phyloP scores from a whole-genome alignment of 768 basidiomycete species.

The Candolleomyces aberdarensis region DNA sequence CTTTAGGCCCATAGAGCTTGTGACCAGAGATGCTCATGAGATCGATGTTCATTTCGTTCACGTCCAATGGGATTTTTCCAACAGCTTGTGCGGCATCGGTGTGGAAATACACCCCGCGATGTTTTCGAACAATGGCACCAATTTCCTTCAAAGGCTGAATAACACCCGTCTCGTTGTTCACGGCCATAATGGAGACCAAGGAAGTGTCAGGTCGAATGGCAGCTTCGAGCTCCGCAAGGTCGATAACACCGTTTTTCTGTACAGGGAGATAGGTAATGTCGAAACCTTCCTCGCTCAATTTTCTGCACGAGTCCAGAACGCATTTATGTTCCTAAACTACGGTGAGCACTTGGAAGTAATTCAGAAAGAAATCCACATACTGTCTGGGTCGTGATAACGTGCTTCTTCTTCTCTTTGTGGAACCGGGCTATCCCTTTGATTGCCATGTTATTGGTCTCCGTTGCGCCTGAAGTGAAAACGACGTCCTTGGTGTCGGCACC shows the following conservation, averaged over 20 bases:
- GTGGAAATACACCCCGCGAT: constrained; percentile 92
- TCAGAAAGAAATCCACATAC: constrained; percentile 32
- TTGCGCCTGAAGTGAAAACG: constrained; percentile 96
- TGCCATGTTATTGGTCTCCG: constrained; percentile 96
- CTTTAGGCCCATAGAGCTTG: constrained; percentile 98
- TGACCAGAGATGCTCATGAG: constrained; percentile 95
- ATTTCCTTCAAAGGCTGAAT: constrained; percentile 98
- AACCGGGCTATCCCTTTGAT: constrained; percentile 97
- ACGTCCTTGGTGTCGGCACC: constrained; percentile 96
- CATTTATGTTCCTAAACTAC: constrained; percentile 92
- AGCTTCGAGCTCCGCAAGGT: constrained; percentile 73
- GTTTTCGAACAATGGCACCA: constrained; percentile 78
- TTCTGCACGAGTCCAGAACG: constrained; percentile 95
- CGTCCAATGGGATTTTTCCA: constrained; percentile 88
- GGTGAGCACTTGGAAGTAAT: not conserved
- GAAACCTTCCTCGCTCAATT: constrained; percentile 94
- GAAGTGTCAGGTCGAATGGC: constrained; percentile 92
- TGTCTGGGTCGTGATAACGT: constrained; percentile 94
- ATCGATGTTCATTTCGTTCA: constrained; percentile 94
- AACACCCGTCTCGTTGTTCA: constrained; percentile 99
- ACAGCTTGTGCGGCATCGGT: constrained; percentile 96
- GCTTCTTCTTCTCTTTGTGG: constrained; percentile 88
- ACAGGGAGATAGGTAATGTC: constrained; percentile 98
- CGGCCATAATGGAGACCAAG: constrained; percentile 96
- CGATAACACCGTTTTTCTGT: constrained; percentile 77